phyloP scores from a whole-genome alignment of 2,329 filamentous ascomycete genomes.

The Fusarium xylarioides region DNA sequence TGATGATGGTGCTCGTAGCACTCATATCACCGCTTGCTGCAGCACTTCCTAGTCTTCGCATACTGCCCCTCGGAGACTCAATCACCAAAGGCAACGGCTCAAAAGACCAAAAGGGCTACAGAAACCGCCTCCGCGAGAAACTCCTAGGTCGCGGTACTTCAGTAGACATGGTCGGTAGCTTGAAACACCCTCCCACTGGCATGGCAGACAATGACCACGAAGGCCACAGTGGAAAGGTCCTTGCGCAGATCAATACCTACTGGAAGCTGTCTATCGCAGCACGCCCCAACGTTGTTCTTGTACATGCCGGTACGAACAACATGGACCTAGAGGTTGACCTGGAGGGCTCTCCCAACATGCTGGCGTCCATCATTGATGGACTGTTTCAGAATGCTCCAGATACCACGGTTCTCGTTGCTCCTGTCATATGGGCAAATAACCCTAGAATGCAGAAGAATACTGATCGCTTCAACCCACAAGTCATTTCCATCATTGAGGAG shows the following conservation, averaged over 20 bases:
- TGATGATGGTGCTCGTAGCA: neutral
- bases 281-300: conserved; percentile 16
- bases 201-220: conserved; percentile 25
- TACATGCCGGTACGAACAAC: conserved; percentile 25
- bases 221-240: conserved; percentile 15
- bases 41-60: conserved; percentile 14
- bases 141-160: neutral
- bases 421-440: conserved; percentile 27
- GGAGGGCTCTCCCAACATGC: neutral
- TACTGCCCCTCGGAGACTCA: conserved; percentile 28
- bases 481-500: neutral
- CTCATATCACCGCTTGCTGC: neutral
- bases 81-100: conserved; percentile 30
- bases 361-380: neutral
- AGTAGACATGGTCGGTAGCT: conserved; percentile 21
- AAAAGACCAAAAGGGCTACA: conserved; percentile 6
- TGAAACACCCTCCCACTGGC: neutral
- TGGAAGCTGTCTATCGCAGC: conserved; percentile 9
- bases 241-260: conserved; percentile 4
- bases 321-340: conserved; percentile 15
- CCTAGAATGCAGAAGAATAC: conserved; percentile 19
- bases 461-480: conserved; percentile 7
- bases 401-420: conserved; percentile 6
- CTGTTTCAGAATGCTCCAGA: conserved; percentile 7
- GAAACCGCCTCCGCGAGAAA: neutral